These are phyloP conservation scores for Pyrenochaeta sp. DNA, from an alignment of 2,329 filamentous ascomycete genomes.

Conservation along the genomic window DNA sequence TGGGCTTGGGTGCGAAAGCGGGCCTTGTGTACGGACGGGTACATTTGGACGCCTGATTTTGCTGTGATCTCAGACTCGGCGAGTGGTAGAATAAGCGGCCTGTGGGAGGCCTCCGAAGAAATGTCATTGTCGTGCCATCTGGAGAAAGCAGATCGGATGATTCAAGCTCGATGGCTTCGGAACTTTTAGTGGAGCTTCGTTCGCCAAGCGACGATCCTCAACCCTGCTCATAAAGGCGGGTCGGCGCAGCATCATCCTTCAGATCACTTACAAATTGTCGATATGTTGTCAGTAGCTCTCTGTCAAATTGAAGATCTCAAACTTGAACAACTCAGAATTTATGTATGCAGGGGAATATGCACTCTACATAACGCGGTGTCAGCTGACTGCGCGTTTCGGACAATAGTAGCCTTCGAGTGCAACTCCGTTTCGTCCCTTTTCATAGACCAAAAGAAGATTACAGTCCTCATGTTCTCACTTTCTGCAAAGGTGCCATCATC, in stretches of 20 bases:
- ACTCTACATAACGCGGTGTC: conserved; percentile 15
- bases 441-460: too few species aligned
- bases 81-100: conserved; percentile 21
- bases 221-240: too few species aligned
- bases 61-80: conserved; percentile 10
- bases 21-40: conserved; percentile 62
- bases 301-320: too few species aligned
- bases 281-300: too few species aligned
- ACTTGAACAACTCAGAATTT: too few species aligned
- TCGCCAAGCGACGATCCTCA: conserved; percentile 6
- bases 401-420: too few species aligned
- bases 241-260: not conserved
- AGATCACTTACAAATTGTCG: not conserved
- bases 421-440: too few species aligned
- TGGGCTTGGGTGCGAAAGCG: conserved; percentile 77
- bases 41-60: too few species aligned
- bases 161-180: conserved; percentile 7
- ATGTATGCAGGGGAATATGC: too few species aligned
- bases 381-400: conserved; percentile 14
- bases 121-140: conserved; percentile 30
- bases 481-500: too few species aligned
- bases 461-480: too few species aligned
- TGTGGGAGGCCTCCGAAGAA: conserved; percentile 22
- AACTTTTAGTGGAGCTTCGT: conserved; percentile 13
- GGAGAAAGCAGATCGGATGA: not conserved